Evolutionary conservation across 345 rosid genomes (phyloP), one percentile per base, ranked within the genome.

Genomic region (Hevea brasiliensis): DNA sequence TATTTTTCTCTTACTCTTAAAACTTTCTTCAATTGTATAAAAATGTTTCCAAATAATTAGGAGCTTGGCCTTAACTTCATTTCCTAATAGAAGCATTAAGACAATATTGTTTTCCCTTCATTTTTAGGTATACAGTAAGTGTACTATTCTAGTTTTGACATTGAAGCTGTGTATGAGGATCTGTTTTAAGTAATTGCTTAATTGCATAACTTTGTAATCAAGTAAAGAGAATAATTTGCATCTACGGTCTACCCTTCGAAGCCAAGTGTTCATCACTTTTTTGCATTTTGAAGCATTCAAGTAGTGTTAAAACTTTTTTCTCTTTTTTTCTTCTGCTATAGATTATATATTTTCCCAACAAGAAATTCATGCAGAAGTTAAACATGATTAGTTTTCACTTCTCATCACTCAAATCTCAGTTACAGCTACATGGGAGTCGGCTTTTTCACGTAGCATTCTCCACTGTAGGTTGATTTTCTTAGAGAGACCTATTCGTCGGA

Each of bases 201-300:
- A 44, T 23, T 42, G n/a, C 13, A 61, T 6, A 35, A 62, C 67
- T 62, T 62, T 41, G 26, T 40, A 62, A 0, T 37, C 9, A 62
- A 44, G 68, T 21, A 63, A 61, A 41, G 10, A 61, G 6, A 32
- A 15, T 1, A 29, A 21, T 65, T 44, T 65, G 55, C 55, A 63
- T 45, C 10, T 65, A 65, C 37, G 68, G 54, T 24, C n/a, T 64
- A 64, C 53, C 23, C 68, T 45, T 65, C 21, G 7, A 65, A 65
- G 54, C 68, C 35, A 65, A 65, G 68, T 65, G 37, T 44, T 64
- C 35, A 44, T 65, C 68, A 44, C 26, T 24, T 10, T 65, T 23
- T 65, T 65, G 68, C 55, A 45, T 23, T 44, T 45, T 45, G 20
- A 65, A 65, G 68, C 55, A 65, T 45, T 35, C 47, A 4, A 37